Evolutionary conservation across 164 flowering plant genomes (phyloP).

Genomic region (Houttuynia cordata): DNA sequence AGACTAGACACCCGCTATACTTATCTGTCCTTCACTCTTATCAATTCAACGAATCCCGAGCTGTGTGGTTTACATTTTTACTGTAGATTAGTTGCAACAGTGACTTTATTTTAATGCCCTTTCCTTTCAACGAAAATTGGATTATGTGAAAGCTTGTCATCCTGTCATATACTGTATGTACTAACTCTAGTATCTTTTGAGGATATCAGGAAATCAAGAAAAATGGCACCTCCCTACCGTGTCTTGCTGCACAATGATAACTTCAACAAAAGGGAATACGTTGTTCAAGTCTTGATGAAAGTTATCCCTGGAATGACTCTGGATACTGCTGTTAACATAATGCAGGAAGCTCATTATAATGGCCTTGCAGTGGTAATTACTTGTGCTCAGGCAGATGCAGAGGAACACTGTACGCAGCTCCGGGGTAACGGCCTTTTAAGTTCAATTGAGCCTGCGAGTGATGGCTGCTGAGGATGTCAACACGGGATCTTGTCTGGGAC

Average conservation of each 20-base stretch:
- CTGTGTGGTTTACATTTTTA: too few species aligned
- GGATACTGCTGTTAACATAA: conserved; percentile 84
- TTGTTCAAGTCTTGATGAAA: conserved; percentile 93
- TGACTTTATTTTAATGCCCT: too few species aligned
- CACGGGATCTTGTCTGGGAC: neutral
- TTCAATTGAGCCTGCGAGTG: conserved; percentile 85
- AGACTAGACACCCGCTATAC: too few species aligned
- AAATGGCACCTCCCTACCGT: conserved; percentile 79
- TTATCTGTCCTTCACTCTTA: too few species aligned
- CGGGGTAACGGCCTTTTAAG: conserved; percentile 87
- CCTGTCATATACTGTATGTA: too few species aligned
- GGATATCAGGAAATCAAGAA: conserved; percentile 63
- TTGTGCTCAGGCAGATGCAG: conserved; percentile 89
- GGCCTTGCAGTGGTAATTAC: conserved; percentile 82
- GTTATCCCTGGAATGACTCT: conserved; percentile 94
- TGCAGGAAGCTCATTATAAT: conserved; percentile 93
- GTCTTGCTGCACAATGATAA: conserved; percentile 86
- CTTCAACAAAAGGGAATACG: conserved; percentile 84
- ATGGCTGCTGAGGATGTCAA: conserved; percentile 40
- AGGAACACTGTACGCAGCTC: conserved; percentile 84
- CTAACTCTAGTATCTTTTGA: neutral
- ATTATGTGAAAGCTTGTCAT: too few species aligned
- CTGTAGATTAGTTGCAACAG: too few species aligned
- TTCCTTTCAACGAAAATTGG: too few species aligned
- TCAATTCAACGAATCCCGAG: too few species aligned